Base-by-base conservation (phyloP, 23 red algal species). In the Pyropia haitanensis region DNA sequence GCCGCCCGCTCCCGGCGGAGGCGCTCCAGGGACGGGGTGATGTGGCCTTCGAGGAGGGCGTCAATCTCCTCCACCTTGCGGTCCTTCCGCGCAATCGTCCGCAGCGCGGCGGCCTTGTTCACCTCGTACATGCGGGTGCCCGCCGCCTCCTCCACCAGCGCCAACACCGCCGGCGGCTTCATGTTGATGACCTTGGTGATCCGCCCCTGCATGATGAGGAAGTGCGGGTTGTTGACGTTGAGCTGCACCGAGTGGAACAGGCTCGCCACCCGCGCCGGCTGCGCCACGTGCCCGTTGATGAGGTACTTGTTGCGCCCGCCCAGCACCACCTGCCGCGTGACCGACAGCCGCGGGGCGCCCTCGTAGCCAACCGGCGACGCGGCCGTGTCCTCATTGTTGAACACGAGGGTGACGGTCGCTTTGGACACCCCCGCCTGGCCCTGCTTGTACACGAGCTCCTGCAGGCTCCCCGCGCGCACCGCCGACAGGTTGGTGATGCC, bases 101-200 rank as follows among this genome's bases (percentile, higher is more conserved):
- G 39, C 6, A 98, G 63, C 18, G 94, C 94, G 2, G 71, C 68
- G 27, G 85, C 86, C 65, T 91, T 89, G 73, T 98, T 98, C 50
- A 81, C 76, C 58, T 98, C 94, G 68, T 98, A 98, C 94, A 98
- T 91, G 25, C 83, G 82, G 21, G 94, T 98, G 14, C 94, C 94
- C 20, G 94, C 94, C 3, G 94, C 94, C 70, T 98, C 94, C 60
- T 98, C 94, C 3, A 98, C 71, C 94, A 98, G 88, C 27, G 57
- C 26, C 64, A 98, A 51, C 26, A 98, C 73, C 72, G 91, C 94
- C 14, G 30, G 60, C 15, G 94, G 94, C 64, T 98, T 98, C 94
- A 98, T 98, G 58, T 87, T 82, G 60, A 98, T 90, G 1, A 98
- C 94, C 70, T 91, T 98, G 30, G 94, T 98, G 54, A 98, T 98